These are phyloP conservation scores for Podaxis sp. DNA, from an alignment of 768 basidiomycete species.

Conservation along the genomic window DNA sequence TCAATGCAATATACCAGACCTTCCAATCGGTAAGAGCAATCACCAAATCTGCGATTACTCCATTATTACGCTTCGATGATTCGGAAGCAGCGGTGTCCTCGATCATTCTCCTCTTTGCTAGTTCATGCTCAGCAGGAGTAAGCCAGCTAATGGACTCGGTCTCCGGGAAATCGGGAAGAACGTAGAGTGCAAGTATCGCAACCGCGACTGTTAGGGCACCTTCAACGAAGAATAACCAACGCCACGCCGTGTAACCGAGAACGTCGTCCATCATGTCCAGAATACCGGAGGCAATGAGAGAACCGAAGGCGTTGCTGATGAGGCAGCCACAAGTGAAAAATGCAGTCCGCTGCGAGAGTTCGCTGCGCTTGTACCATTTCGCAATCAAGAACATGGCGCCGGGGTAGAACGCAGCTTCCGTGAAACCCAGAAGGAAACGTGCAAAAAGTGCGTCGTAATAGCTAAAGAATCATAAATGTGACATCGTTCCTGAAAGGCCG, in stretches of 20 bases:
- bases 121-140: conserved; percentile 51
- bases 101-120: conserved; percentile 59
- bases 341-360: conserved; percentile 69
- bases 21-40: conserved; percentile 70
- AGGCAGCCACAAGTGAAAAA: conserved; percentile 70
- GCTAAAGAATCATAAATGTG: conserved; percentile 28
- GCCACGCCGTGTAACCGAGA: conserved; percentile 71
- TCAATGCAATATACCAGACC: conserved; percentile 59
- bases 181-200: conserved; percentile 51
- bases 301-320: conserved; percentile 81
- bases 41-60: conserved; percentile 39
- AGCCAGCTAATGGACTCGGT: conserved; percentile 51
- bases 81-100: conserved; percentile 45
- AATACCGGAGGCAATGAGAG: conserved; percentile 75
- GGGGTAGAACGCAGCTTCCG: conserved; percentile 70
- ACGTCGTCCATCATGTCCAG: conserved; percentile 70
- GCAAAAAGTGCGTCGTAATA: conserved; percentile 64
- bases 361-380: conserved; percentile 72
- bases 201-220: conserved; percentile 54
- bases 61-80: conserved; percentile 15
- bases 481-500: background rate
- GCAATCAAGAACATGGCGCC: conserved; percentile 64
- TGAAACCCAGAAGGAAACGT: conserved; percentile 76
- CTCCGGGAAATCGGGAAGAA: conserved; percentile 75
- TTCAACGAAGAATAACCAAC: conserved; percentile 76